Conservation (phyloP, 1,284 basidiomycete genomes). For the Golubevia sp. region DNA sequence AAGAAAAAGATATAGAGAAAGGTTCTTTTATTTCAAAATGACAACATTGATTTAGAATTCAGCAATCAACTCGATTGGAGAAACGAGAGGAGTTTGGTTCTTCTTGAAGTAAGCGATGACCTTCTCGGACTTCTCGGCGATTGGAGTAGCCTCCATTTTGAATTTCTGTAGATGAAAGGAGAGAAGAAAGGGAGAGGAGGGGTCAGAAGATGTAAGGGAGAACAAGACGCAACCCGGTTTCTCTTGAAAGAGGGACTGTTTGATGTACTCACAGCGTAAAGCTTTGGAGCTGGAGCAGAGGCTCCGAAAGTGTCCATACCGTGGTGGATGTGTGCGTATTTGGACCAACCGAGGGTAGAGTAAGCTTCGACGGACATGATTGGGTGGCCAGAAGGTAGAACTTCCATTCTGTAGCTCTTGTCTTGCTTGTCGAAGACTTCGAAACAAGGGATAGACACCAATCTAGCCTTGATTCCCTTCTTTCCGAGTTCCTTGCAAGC, state of each 20-base stretch:
- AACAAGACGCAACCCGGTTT: conserved; percentile 64
- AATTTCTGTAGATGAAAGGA: conserved; percentile 21
- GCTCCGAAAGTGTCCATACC: conserved; percentile 67
- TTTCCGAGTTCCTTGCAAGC: conserved; percentile 77
- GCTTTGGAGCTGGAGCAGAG: conserved; percentile 84
- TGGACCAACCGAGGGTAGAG: conserved; percentile 60
- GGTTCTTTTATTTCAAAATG: too few relatives aligned
- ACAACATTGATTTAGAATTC: too few relatives aligned
- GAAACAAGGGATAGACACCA: conserved; percentile 89
- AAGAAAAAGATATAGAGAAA: too few relatives aligned
- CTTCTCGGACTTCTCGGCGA: conserved; percentile 81
- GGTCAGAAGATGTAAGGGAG: conserved; percentile 70
- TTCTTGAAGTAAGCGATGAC: conserved; percentile 85
- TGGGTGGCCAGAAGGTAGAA: conserved; percentile 84
- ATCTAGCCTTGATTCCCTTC: conserved; percentile 72
- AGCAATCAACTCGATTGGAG: too few relatives aligned
- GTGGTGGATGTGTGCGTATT: conserved; percentile 56
- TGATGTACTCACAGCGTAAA: conserved; percentile 71
- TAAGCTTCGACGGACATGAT: conserved; percentile 87
- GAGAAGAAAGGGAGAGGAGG: conserved; percentile 6
- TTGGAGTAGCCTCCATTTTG: conserved; percentile 66
- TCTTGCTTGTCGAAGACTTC: conserved; percentile 84
- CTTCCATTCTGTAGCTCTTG: conserved; percentile 77
- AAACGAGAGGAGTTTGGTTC: conserved; percentile 74
- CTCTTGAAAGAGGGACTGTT: too few relatives aligned